phyloP scores from a whole-genome alignment of 768 basidiomycete species.

The Boletus tylopilopsis region DNA sequence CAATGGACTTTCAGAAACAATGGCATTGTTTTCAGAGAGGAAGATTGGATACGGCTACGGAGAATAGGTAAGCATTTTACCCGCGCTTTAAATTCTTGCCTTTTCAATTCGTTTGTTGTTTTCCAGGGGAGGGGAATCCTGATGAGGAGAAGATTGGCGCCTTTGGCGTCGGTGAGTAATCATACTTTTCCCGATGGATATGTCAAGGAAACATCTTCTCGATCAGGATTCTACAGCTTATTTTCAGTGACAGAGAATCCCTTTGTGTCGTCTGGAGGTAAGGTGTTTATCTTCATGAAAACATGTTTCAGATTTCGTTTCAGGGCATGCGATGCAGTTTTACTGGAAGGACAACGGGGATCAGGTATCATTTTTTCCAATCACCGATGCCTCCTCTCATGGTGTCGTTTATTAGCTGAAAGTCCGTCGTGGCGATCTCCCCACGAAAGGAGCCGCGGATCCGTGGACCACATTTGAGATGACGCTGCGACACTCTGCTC shows the following conservation, averaged over 20 bases:
- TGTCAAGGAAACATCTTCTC: background rate
- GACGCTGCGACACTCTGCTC: no score
- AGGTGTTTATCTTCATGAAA: background rate
- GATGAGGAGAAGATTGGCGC: background rate
- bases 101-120: background rate
- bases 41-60: conserved; percentile 1
- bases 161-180: conserved; percentile 2
- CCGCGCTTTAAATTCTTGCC: no score
- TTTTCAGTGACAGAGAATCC: conserved; percentile 58
- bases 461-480: no score
- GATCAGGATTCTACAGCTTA: conserved; percentile 70
- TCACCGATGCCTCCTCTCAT: no score
- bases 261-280: conserved; percentile 2
- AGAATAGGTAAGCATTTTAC: background rate
- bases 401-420: no score
- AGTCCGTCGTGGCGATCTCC: no score
- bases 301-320: background rate
- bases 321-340: background rate
- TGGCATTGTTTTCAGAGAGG: conserved; percentile 17
- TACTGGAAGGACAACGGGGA: background rate
- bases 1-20: conserved; percentile 3
- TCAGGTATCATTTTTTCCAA: background rate
- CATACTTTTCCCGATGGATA: no score
- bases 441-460: no score
- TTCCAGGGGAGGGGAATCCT: background rate